Conservation (phyloP, 148 eudicot species). For the Camellia granthamiana region DNA sequence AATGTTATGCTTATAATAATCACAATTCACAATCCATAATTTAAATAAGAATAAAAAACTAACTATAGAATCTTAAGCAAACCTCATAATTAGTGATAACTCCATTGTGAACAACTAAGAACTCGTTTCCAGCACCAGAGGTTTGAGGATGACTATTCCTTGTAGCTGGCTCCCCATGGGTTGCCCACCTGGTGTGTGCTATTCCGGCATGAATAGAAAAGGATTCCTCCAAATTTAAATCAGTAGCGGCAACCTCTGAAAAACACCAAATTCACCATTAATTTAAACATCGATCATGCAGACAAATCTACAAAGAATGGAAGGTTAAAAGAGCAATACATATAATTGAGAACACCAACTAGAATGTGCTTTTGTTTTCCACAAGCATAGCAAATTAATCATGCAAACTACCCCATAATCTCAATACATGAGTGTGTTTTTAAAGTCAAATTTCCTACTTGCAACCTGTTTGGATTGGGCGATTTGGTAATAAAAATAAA, state of each 20-base stretch:
- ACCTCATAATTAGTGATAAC: constrained; percentile 95
- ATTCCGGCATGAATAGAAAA: constrained; percentile 85
- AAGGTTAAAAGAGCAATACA: constrained; percentile 8
- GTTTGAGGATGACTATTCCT: constrained; percentile 97
- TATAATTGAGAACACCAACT: not conserved
- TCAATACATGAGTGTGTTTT: not conserved
- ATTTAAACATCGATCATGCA: not conserved
- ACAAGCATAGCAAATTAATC: not conserved
- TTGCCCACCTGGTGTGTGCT: constrained; percentile 99
- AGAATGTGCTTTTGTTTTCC: not conserved
- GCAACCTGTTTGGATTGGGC: too few relatives aligned
- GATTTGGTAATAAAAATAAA: too few relatives aligned
- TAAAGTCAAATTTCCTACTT: not conserved
- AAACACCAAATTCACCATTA: constrained; percentile 14
- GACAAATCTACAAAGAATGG: not conserved
- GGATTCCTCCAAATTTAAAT: constrained; percentile 83
- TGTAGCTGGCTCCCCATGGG: constrained; percentile 96
- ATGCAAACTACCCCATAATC: not conserved
- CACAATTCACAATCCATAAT: not conserved
- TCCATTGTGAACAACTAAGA: constrained; percentile 94
- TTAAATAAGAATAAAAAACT: not conserved
- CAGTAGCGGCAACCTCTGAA: constrained; percentile 71
- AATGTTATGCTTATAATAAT: not conserved
- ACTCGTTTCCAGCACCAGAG: constrained; percentile 81
- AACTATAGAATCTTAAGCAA: constrained; percentile 5